A percentile compares a stretch with the other conserved stretches of the same genome.
phyloP scores from a whole-genome alignment of 805 yeast genomes.

The Candida silvicultrix region DNA sequence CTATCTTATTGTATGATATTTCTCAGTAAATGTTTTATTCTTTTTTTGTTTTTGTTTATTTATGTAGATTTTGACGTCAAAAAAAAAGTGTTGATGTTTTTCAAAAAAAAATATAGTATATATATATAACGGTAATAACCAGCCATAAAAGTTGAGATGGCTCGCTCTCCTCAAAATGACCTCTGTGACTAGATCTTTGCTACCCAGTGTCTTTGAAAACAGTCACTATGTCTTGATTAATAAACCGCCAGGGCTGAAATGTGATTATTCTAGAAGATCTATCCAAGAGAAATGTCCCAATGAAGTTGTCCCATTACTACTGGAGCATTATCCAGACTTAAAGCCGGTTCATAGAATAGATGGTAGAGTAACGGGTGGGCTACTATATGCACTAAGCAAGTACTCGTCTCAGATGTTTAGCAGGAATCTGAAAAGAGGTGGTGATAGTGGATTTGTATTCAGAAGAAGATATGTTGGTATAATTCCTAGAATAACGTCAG shows the following conservation, averaged over 20 bases:
- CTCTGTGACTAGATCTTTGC: not conserved
- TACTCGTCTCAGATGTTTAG: constrained; percentile 27
- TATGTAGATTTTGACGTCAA: not conserved
- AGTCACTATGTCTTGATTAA: constrained; percentile 26
- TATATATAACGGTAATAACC: too few species aligned
- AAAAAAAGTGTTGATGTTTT: not conserved
- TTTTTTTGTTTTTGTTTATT: not conserved
- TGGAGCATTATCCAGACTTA: constrained; percentile 9
- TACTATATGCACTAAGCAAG: constrained; percentile 28
- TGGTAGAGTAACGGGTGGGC: constrained; percentile 33
- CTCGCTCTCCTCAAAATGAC: too few species aligned
- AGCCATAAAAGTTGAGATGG: too few species aligned
- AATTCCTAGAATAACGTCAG: not conserved
- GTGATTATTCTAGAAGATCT: constrained; percentile 24
- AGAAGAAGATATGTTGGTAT: constrained; percentile 18
- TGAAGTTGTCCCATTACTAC: constrained; percentile 4
- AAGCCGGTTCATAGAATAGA: constrained; percentile 34
- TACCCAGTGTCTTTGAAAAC: constrained; percentile 6
- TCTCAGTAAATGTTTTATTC: too few species aligned
- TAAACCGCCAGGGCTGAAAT: constrained; percentile 29
- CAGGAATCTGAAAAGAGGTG: constrained; percentile 27
- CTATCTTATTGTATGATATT: too few species aligned
- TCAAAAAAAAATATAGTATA: too few species aligned
- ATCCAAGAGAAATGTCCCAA: not conserved
- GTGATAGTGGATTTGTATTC: constrained; percentile 28